Base-by-base conservation (phyloP, 176 grass and related monocot genomes). In the Pharus latifolius region DNA sequence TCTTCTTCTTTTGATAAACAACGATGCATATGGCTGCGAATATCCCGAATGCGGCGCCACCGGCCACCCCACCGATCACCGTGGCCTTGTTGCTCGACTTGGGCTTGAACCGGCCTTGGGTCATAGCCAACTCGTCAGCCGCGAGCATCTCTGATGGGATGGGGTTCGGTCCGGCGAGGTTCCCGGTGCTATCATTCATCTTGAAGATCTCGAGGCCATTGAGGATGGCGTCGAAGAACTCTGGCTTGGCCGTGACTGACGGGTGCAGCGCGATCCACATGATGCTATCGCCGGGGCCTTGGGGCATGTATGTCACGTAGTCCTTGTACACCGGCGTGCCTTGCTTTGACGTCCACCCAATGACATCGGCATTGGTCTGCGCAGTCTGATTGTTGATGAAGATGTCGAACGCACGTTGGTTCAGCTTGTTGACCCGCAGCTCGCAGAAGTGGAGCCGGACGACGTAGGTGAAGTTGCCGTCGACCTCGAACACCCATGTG, bases 181-280 rank as follows among this genome's bases (percentile, higher is more conserved):
- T 75, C 8, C 26, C 55, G 24, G 42, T 44, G 3, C 29, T 15
- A 42, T 65, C 23, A 22, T 64, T 35, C 6, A 83, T 2, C 73
- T 77, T 83, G 37, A 77, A 83, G 7, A 83, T 44, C 45, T 83
- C 80, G 3, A 83, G 33, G 3, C 80, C 73, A 77, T 83, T 83
- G 14, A 83, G 48, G 41, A 83, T 83, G 6, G 73, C 44, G 64
- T 77, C 49, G 23, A 30, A 13, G 18, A 41, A 65, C 14, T 71
- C 19, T 46, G 81, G 38, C 0, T 27, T 56, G 40, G 35, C 17
- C 0, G 0, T 7, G 26, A 38, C 2, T 10, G 71, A 20, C 2
- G 81, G 73, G 44, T 65, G 57, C 17, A 83, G 57, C 14, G 46
- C 65, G 7, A 77, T 16, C 56, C 47, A 57, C 48, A 83, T 14